Evolutionary conservation across 192 early-diverging fungal genomes (phyloP), one percentile per base, ranked within the genome.

Genomic region (Mortierella alpina): DNA sequence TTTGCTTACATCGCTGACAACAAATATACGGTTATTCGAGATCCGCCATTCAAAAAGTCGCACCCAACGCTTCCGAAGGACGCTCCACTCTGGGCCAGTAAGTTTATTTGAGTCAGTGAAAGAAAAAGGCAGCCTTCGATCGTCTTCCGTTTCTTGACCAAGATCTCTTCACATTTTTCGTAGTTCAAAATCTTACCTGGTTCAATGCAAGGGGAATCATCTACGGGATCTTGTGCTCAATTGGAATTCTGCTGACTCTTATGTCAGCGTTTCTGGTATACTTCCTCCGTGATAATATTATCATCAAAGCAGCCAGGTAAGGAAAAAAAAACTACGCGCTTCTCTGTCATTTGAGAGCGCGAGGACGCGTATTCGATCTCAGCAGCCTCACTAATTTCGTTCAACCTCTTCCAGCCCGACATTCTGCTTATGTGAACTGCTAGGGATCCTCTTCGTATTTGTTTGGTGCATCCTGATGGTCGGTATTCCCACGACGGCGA

Each of bases 221-320:
- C 15, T 60, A 82, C 17, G 63, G 74, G 17, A 61, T 49, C 15
- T 44, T 84, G 13, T 65, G 83, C 14, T 59, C 59, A 4, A 18
- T 47, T 0, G 80, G 83, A 6, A 71, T 82, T n/a, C 12, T 79
- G 5, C 59, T 79, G 49, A 74, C 83, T 0, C n/a, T 83, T 1
- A 17, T 51, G 5, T 62, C 69, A 14, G 75, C 80, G 31, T 5
- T 47, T 17, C 20, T 84, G 5, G 83, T 86, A 9, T 45, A 83
- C 45, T 51, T 53, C 0, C 73, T 64, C 49, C 65, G 83, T 4
- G 62, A 84, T 20, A 46, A 83, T 31, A 75, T 80, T 10, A 68
- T 83, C 2, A 84, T 87, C 61, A 87, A 82, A 57, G 83, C 84
- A 6, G 64, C 82, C 17, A 86, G 85, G 83, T 84, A 86, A 61